Evolutionary conservation across 1,284 basidiomycete genomes (phyloP).

Genomic region (Irpex lacteus): DNA sequence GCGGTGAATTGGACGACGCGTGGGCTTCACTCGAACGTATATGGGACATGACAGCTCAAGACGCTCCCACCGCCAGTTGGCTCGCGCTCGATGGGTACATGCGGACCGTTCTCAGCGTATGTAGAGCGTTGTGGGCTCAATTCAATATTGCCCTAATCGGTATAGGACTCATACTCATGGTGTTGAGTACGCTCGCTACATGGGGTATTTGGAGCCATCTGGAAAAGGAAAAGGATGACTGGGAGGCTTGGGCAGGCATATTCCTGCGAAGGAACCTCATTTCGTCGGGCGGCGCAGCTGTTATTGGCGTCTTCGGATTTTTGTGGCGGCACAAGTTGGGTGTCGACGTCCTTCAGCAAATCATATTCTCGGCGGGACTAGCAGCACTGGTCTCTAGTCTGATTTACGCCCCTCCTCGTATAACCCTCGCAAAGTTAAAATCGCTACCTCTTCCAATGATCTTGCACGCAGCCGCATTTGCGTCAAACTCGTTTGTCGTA

Average conservation of each 20-base stretch:
- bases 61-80: constrained; percentile 23
- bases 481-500: constrained; percentile 93
- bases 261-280: constrained; percentile 30
- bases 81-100: constrained; percentile 53
- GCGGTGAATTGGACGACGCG: constrained; percentile 65
- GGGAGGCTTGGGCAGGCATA: constrained; percentile 40
- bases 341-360: constrained; percentile 38
- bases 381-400: constrained; percentile 40
- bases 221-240: constrained; percentile 31
- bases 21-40: constrained; percentile 51
- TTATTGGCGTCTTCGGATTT: constrained; percentile 39
- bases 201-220: constrained; percentile 50
- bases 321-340: constrained; percentile 39
- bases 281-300: constrained; percentile 39
- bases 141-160: constrained; percentile 83
- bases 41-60: constrained; percentile 36
- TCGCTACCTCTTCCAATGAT: constrained; percentile 51
- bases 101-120: constrained; percentile 64
- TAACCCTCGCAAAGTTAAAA: constrained; percentile 27
- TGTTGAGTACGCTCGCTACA: constrained; percentile 42
- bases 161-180: constrained; percentile 58
- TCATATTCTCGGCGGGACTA: constrained; percentile 43
- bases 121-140: constrained; percentile 91
- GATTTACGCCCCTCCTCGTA: constrained; percentile 29
- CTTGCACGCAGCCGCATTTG: constrained; percentile 71